Evolutionary conservation across 2,329 filamentous ascomycete species (phyloP), one percentile per base, ranked within the genome.

Genomic region (Rosellinia necatrix): DNA sequence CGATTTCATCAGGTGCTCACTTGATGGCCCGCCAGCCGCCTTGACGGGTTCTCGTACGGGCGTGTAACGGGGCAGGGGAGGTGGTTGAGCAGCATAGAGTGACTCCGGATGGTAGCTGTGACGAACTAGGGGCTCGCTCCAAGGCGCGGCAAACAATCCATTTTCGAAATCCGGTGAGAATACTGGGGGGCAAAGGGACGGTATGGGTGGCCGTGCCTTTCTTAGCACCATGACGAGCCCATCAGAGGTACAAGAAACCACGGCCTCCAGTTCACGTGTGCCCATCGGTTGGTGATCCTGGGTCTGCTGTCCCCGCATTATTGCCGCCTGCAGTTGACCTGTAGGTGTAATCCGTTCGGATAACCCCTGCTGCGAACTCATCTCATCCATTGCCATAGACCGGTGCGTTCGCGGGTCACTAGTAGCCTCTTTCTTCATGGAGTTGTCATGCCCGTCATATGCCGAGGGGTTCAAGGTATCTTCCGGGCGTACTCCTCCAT

Each of bases 171-270:
- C 79, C 27, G 75, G 73, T 30, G 72, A 78, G 3, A 78, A 68
- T 22, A 74, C 70, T 10, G 81, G 77, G 7, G 80, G 78, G 51
- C 84, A 77, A 3, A 81, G 72, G 10, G 78, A 76, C 3, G 88
- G 88, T 42, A 92, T 84, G 6, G 85, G 79, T 3, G 90, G 87
- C 22, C 89, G 83, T 21, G 91, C 91, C 61, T 83, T 84, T 53
- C 91, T 84, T 12, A 96, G 76, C 46, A 93, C 86, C 6, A 96
- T 90, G 2, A 96, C 90, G 0, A 96, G 77, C 1, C 91, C 91
- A 70, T 96, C 91, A 0, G 91, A 96, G 2, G 91, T 91, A 73
- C 91, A 96, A 0, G 91, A 96, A 4, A 96, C 87, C n/a, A 96
- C 90, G 2, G 91, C 91, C 74, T 96, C 91, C 3, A 96, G 76